Evolutionary conservation across 140 eudicot genomes (phyloP), one percentile per base, ranked within the genome.

Genomic region (Ambrosia hybrid): DNA sequence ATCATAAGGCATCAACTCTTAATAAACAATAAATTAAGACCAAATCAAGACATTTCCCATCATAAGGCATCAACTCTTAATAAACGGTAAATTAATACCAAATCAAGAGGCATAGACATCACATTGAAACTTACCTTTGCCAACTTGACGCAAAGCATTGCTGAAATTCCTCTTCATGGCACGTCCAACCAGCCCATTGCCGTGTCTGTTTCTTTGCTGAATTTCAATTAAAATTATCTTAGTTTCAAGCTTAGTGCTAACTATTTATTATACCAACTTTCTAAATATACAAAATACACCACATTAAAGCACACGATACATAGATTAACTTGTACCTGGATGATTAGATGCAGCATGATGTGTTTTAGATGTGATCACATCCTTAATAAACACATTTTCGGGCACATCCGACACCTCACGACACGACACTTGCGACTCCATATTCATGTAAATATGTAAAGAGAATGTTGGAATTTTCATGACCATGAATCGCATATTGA

Each of bases 111-210:
- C 59, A 64, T 73, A 72, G 51, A 12, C 52, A 76, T 66, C 46
- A 61, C 71, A 38, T 13, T 76, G 11, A 79, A 37, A 52, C 74
- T 79, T 87, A 78, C 98, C 98, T 89, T 89, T 92, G 78, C 98
- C 96, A 83, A 92, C 96, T 89, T 89, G 98, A 39, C 98, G 95
- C 67, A 89, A 68, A 16, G 98, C 98, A 61, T 81, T 82, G 64
- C 89, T 89, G 83, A 92, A 92, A 65, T 83, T 92, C 95, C 81
- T n/a, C 96, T 85, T 89, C 98, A 63, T 92, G 85, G 68, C 95
- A 95, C 15, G 98, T 92, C 98, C 96, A 92, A 33, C 95, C 96
- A 87, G 96, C 98, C 98, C 98, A 92, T 61, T 92, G 92, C 4
- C 98, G 82, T 62, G 95, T 83, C 76, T 77, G 95, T 72, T 88